Evolutionary conservation across 805 yeast species (phyloP), one percentile per base, ranked within the genome.

Genomic region (Candida ponderosae): DNA sequence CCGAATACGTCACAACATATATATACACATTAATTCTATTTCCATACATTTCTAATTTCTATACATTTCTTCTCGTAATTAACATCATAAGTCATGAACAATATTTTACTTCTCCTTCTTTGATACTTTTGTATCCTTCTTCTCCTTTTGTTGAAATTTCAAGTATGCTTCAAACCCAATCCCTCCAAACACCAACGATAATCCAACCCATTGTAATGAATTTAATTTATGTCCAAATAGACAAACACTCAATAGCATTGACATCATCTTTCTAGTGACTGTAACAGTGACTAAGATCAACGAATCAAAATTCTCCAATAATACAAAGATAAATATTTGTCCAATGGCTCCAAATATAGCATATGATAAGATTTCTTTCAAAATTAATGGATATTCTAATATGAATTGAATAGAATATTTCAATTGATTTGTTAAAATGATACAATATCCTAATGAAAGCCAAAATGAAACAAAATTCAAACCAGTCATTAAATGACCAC

Each of bases 191-290:
- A 93, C 99, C 40, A 84, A 60, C 2, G 57, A 36, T 6, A 93
- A 78, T 0, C 97, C 97, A 1, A 63, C 28, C 88, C 96, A 83
- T 62, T 93, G 97, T 8, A 65, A 59, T 3, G 38, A 7, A 24
- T 62, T 66, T 45, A 93, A 70, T 5, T 57, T 54, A 55, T 93
- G 97, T n/a, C 93, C 90, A 60, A 87, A 90, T 44, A 90, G 63
- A 4, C 86, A 57, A 35, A 93, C 96, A 51, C 95, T 83, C 37
- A 90, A 60, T 26, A 88, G 70, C 97, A 93, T 90, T 29, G 97
- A 87, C 34, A 88, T 66, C 96, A 93, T 90, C 54, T 93, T 93
- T 49, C 99, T 72, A 1, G 98, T 90, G 9, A 93, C 97, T 0
- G 97, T 93, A 15, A 94, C 90, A 30, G 96, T 90, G 21, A 90